Percentiles rank a stretch among this genome's conserved stretches.
phyloP scores from a whole-genome alignment of 2,329 filamentous ascomycete genomes.

The Alternaria solani region DNA sequence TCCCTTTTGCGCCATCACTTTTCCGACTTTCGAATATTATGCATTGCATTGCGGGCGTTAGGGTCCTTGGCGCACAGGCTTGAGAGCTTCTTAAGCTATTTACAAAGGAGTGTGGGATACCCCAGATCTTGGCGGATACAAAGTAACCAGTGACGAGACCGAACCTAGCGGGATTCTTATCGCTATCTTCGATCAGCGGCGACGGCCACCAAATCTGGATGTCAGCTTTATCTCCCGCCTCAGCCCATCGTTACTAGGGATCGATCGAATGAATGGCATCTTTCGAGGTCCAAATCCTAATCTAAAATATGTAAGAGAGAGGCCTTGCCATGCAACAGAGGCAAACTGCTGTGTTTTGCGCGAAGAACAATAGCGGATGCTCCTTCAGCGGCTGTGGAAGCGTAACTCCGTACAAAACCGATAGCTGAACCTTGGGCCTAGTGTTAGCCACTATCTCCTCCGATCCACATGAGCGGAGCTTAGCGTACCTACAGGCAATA shows the following conservation, averaged over 20 bases:
- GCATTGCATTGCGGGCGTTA: constrained; percentile 36
- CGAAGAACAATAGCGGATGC: neutral
- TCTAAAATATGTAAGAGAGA: neutral
- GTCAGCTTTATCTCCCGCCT: constrained; percentile 34
- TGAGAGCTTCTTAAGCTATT: constrained; percentile 18
- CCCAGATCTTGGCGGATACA: constrained; percentile 27
- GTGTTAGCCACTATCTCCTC: constrained; percentile 5
- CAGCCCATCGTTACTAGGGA: constrained; percentile 17
- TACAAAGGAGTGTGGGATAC: constrained; percentile 34
- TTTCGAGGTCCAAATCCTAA: neutral
- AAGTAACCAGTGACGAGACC: constrained; percentile 35
- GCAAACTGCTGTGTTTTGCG: neutral
- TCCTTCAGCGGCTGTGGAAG: neutral
- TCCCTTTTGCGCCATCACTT: neutral
- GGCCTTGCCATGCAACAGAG: neutral
- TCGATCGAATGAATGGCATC: constrained; percentile 19
- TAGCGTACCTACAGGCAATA: constrained; percentile 19
- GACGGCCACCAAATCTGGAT: constrained; percentile 26
- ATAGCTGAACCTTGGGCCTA: neutral
- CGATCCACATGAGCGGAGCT: constrained; percentile 15
- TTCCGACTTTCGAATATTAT: neutral
- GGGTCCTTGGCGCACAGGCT: constrained; percentile 26
- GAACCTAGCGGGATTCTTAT: constrained; percentile 42
- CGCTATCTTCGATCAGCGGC: constrained; percentile 48
- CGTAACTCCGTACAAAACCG: neutral